phyloP scores from a whole-genome alignment of 2,329 filamentous ascomycete genomes.

The Verticillium nonalfalfae region DNA sequence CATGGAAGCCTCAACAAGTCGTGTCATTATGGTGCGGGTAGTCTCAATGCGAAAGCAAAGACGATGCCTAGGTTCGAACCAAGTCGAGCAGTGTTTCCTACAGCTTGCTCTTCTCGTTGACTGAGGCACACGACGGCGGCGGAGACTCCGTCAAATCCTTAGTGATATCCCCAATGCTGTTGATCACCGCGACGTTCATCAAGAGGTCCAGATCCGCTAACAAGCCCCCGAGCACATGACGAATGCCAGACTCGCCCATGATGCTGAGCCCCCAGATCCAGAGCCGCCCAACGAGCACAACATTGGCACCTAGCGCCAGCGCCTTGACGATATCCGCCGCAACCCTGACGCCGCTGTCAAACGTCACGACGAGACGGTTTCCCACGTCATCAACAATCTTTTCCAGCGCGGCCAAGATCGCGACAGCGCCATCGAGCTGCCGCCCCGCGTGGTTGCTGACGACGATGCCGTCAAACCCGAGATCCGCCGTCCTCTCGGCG shows the following conservation, averaged over 20 bases:
- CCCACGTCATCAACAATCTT: constrained; percentile 55
- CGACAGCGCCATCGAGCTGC: constrained; percentile 36
- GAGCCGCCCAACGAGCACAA: constrained; percentile 50
- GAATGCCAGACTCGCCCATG: constrained; percentile 28
- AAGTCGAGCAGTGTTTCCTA: background rate
- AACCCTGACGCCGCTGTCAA: constrained; percentile 54
- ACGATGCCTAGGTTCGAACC: no score
- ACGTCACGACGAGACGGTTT: constrained; percentile 50
- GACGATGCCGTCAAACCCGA: constrained; percentile 52
- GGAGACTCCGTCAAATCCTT: constrained; percentile 4
- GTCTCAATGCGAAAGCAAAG: no score
- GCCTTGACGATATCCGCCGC: constrained; percentile 56
- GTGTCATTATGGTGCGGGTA: no score
- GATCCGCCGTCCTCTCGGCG: constrained; percentile 37
- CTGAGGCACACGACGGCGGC: constrained; percentile 1
- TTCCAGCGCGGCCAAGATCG: constrained; percentile 48
- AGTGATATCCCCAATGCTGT: constrained; percentile 28
- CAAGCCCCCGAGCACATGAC: constrained; percentile 16
- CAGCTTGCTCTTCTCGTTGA: background rate
- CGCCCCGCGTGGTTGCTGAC: constrained; percentile 57
- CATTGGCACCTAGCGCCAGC: constrained; percentile 49
- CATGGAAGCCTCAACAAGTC: no score
- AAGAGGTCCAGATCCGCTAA: constrained; percentile 48
- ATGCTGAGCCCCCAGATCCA: constrained; percentile 15
- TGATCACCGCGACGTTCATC: constrained; percentile 48